Percentiles rank a stretch among this genome's conserved stretches.
These are phyloP conservation scores for Senna tora DNA, from an alignment of 306 rosid genomes.

Conservation along the genomic window DNA sequence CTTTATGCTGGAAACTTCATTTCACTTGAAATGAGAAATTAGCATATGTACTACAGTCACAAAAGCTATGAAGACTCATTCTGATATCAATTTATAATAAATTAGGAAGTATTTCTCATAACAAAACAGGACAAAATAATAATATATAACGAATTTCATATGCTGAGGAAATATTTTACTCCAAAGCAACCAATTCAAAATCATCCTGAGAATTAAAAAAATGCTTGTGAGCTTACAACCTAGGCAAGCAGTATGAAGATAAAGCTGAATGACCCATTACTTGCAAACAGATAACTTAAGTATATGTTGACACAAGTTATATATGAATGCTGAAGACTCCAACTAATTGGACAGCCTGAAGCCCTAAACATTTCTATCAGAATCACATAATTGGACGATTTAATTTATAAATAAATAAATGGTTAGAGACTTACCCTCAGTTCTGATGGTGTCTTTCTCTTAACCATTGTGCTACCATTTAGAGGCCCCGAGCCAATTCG, in stretches of 20 bases:
- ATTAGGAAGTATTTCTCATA: neutral
- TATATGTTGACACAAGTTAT: neutral
- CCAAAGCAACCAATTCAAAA: neutral
- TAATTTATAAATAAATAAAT: neutral
- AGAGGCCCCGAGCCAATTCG: conserved; percentile 46
- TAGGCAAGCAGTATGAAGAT: neutral
- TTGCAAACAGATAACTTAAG: neutral
- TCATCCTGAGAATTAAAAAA: conserved; percentile 5
- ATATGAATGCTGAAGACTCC: neutral
- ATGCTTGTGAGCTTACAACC: neutral
- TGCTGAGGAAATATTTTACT: neutral
- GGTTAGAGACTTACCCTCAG: conserved; percentile 31
- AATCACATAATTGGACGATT: neutral
- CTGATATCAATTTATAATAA: neutral
- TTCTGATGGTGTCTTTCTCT: conserved; percentile 74
- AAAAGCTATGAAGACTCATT: neutral
- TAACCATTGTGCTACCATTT: conserved; percentile 45
- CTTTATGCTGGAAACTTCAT: neutral
- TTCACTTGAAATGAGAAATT: neutral
- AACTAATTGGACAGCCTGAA: neutral
- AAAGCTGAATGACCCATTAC: neutral
- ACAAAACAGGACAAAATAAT: neutral
- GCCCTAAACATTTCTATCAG: neutral
- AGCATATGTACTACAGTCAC: neutral
- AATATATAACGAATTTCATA: neutral